A percentile compares a stretch with the other conserved stretches of the same genome.
Evolutionary conservation across 1,139 yeast genomes (phyloP).

Genomic region (Yarrowia galli): DNA sequence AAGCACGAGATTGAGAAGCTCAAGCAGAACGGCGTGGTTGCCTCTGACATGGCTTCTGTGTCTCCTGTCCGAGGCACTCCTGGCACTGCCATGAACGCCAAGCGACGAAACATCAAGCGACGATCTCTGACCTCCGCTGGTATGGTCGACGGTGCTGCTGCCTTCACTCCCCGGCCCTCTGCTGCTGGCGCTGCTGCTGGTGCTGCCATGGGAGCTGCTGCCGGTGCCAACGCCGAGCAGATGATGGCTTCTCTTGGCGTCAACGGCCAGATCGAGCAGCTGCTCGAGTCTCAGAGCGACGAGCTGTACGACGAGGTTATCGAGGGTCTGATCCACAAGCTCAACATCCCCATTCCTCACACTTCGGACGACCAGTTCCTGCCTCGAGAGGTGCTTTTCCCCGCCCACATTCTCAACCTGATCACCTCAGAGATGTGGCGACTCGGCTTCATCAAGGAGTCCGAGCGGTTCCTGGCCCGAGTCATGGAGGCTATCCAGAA

Average conservation of each 20-base stretch:
- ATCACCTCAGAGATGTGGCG: slow-evolving; percentile 98
- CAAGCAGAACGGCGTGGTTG: slow-evolving; percentile 37
- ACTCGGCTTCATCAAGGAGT: slow-evolving; percentile 88
- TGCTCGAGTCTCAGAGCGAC: slow-evolving; percentile 62
- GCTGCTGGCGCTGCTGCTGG: slow-evolving; percentile 20
- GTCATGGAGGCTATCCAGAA: slow-evolving; percentile 88
- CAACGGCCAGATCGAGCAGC: slow-evolving; percentile 53
- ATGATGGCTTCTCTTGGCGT: slow-evolving; percentile 46
- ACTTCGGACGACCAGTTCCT: slow-evolving; percentile 81
- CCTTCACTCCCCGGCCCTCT: slow-evolving; percentile 22
- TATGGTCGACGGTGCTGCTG: slow-evolving; percentile 31
- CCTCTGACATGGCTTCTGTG: slow-evolving; percentile 44
- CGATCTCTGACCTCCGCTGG: slow-evolving; percentile 46
- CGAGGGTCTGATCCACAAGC: slow-evolving; percentile 85
- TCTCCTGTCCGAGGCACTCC: slow-evolving; percentile 46
- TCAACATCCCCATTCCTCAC: slow-evolving; percentile 85
- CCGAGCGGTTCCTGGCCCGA: slow-evolving; percentile 90
- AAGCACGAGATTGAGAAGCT: slow-evolving; percentile 44
- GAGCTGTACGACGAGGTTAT: slow-evolving; percentile 86
- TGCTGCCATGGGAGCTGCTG: slow-evolving; percentile 41
- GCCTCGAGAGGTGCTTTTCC: slow-evolving; percentile 92
- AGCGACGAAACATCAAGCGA: slow-evolving; percentile 49
- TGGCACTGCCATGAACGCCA: slow-evolving; percentile 43
- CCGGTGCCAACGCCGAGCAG: slow-evolving; percentile 40
- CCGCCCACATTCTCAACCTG: slow-evolving; percentile 92